Evolutionary conservation across 805 yeast species (phyloP), one percentile per base, ranked within the genome.

Genomic region (Clavispora phyllophila): DNA sequence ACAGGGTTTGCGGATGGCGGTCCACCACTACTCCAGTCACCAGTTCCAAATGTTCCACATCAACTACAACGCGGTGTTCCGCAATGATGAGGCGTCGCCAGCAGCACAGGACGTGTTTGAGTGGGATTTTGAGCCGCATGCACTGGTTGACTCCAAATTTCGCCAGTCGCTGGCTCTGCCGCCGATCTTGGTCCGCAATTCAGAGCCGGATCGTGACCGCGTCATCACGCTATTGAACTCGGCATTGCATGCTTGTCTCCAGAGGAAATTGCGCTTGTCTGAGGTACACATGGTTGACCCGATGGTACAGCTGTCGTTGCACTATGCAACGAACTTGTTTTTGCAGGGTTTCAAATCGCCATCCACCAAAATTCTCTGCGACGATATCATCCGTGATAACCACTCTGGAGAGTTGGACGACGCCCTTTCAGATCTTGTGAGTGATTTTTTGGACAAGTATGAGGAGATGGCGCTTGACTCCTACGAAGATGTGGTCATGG

Each of bases 401-500:
- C 34, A 35, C 15, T 29, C 39, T 17, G 50, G 50, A 5, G 36
- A 41, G 37, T 44, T 49, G 18, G 31, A 24, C 5, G 39, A 36
- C 5, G 20, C 31, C 5, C 41, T 49, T 9, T 19, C 33, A 9
- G 37, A 34, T 19, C 35, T 47, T 6, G 34, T 42, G 18, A 40
- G 44, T 4, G 54, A 49, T 15, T 39, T 48, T n/a, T 32, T 45
- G 17, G 48, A 51, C 14, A 45, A 49, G 39, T 35, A 45, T 42
- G 43, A 43, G 9, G 41, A 42, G 19, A 37, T 41, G 35, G 46
- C 49, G 4, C 44, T 51, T 17, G 55, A 47, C 28, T 41, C 43
- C 8, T 49, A 43, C 20, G 50, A 47, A 20, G 54, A 51, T 23
- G 31, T 42, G 15, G 45, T 51, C 15, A 39, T 46, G 9, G 55